Percentiles rank a stretch among this genome's conserved stretches.
phyloP scores from a whole-genome alignment of 2,329 filamentous ascomycete genomes.

The Penicillium verrucosum region DNA sequence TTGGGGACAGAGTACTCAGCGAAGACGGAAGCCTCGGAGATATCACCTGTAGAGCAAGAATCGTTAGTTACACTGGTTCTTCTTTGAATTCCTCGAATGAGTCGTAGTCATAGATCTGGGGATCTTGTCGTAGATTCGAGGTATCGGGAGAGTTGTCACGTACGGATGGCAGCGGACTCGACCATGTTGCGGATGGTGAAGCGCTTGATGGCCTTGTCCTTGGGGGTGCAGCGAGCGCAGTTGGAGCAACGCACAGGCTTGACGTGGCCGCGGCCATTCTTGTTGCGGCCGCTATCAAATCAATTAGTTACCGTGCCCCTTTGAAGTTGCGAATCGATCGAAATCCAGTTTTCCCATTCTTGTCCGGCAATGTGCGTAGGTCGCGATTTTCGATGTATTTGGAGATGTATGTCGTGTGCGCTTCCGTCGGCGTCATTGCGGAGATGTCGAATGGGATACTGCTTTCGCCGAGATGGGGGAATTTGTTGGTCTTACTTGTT shows the following conservation, averaged over 20 bases:
- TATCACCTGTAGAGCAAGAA: constrained; percentile 72
- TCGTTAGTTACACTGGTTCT: constrained; percentile 7
- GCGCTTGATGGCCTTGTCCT: constrained; percentile 99
- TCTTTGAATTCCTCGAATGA: neutral
- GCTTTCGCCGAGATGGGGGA: constrained; percentile 18
- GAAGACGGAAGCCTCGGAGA: constrained; percentile 99
- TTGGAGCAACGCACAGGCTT: constrained; percentile 96
- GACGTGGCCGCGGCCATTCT: constrained; percentile 99
- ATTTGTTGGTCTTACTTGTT: constrained; percentile 59
- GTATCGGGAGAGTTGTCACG: constrained; percentile 45
- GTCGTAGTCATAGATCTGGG: neutral
- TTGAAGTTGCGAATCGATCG: constrained; percentile 4
- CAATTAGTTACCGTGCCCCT: constrained; percentile 20
- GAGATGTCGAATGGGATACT: constrained; percentile 29
- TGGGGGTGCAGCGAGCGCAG: constrained; percentile 88
- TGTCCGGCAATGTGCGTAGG: constrained; percentile 21
- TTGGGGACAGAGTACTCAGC: constrained; percentile 99
- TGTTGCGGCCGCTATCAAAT: constrained; percentile 83
- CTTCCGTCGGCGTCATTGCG: constrained; percentile 24
- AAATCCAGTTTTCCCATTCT: constrained; percentile 21
- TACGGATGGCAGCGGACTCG: constrained; percentile 99
- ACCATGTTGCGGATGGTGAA: constrained; percentile 99
- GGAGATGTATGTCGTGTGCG: constrained; percentile 4
- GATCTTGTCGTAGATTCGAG: neutral
- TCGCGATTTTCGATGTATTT: constrained; percentile 6